Evolutionary conservation across 345 rosid species (phyloP).

Genomic region (Hypericum perforatum): DNA sequence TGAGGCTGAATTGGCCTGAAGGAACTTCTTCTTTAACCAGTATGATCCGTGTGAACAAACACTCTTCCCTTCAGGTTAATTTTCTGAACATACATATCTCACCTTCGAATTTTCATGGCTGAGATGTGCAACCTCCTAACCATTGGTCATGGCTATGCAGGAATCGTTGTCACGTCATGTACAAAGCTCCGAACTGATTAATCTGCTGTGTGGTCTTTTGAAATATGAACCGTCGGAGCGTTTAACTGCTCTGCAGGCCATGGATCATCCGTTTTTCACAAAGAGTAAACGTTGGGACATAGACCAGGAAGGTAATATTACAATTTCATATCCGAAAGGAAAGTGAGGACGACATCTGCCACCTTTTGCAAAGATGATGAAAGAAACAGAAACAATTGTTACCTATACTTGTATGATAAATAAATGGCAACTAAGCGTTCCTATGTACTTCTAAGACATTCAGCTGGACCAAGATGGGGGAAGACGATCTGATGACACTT

Average conservation of each 20-base stretch:
- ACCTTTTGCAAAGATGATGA: constrained; percentile 29
- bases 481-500: constrained; percentile 11
- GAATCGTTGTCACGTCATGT: constrained; percentile 40
- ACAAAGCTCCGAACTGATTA: constrained; percentile 38
- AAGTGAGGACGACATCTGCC: constrained; percentile 32
- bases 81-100: neutral
- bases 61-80: constrained; percentile 43
- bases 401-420: no score
- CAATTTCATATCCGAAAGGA: constrained; percentile 4
- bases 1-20: constrained; percentile 74
- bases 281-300: constrained; percentile 15
- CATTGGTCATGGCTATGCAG: constrained; percentile 25
- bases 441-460: no score
- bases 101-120: neutral
- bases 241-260: constrained; percentile 54
- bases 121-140: no score
- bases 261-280: constrained; percentile 58
- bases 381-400: neutral
- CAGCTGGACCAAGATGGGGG: constrained; percentile 10
- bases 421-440: no score
- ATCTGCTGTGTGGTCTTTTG: constrained; percentile 52
- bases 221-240: constrained; percentile 63
- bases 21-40: constrained; percentile 80
- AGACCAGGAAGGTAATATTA: no score
- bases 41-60: constrained; percentile 71